Evolutionary conservation across 108 stramenopile genomes (phyloP).

Genomic region (Conticribra guillardii): DNA sequence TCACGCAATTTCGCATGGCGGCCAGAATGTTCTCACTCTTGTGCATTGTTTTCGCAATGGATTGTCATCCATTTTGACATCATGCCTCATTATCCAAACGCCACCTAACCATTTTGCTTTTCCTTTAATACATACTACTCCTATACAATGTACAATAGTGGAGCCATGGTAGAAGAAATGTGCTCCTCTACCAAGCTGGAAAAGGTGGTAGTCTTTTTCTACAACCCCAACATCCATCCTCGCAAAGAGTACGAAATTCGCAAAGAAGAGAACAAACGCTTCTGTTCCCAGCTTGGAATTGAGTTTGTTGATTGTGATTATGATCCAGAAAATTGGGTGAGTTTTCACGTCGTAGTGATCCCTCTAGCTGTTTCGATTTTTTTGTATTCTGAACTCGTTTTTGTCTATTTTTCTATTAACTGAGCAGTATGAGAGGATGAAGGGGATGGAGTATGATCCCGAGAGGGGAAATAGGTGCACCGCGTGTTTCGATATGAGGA

Average conservation of each 20-base stretch:
- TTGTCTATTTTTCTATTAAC: no score
- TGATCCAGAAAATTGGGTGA: constrained; percentile 58
- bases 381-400: no score
- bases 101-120: neutral
- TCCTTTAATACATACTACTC: neutral
- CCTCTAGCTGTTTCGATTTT: no score
- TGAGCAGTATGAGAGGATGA: constrained; percentile 53
- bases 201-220: constrained; percentile 64
- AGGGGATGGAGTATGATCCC: constrained; percentile 67
- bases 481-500: constrained; percentile 71
- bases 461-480: constrained; percentile 63
- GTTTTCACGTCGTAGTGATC: no score
- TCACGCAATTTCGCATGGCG: no score
- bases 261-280: constrained; percentile 59
- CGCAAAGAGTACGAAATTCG: constrained; percentile 60
- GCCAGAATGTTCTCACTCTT: no score
- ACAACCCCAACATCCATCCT: constrained; percentile 78
- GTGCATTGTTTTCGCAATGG: no score
- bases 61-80: neutral
- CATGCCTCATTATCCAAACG: neutral
- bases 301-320: constrained; percentile 67
- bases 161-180: constrained; percentile 78
- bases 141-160: constrained; percentile 13
- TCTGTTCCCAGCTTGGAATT: constrained; percentile 50
- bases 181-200: constrained; percentile 29